Percentiles rank a stretch among this genome's conserved stretches.
phyloP scores from a whole-genome alignment of 2,329 filamentous ascomycete species.

The Sporothrix phasma region DNA sequence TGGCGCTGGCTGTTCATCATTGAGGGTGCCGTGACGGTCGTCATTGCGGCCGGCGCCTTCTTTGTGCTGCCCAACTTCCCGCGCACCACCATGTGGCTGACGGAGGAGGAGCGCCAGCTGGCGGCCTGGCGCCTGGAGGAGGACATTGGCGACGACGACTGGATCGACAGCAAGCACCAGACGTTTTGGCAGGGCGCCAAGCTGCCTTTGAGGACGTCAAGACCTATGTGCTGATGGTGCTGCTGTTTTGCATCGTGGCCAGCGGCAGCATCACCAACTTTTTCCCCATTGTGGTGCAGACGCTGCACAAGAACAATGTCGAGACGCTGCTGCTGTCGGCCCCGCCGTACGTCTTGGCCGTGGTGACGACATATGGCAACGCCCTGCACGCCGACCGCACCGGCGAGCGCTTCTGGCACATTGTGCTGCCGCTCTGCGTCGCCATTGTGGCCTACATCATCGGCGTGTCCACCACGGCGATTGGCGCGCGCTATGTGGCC shows the following conservation, averaged over 20 bases:
- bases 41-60: conserved; percentile 20
- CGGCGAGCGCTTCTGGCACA: conserved; percentile 61
- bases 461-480: conserved; percentile 49
- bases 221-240: conserved; percentile 47
- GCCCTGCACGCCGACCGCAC: conserved; percentile 63
- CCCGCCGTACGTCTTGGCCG: conserved; percentile 54
- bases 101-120: conserved; percentile 34
- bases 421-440: conserved; percentile 51
- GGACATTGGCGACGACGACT: conserved; percentile 52
- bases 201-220: conserved; percentile 47
- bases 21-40: conserved; percentile 16
- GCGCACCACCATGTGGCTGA: conserved; percentile 37
- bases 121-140: conserved; percentile 37
- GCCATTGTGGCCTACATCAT: conserved; percentile 58
- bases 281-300: conserved; percentile 57
- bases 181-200: conserved; percentile 44
- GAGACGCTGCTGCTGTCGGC: conserved; percentile 53
- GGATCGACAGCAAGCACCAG: conserved; percentile 46
- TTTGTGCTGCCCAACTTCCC: conserved; percentile 50
- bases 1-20: conserved; percentile 19
- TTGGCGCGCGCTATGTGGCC: conserved; percentile 54
- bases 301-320: conserved; percentile 52
- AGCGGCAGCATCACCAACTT: conserved; percentile 54
- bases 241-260: conserved; percentile 48
- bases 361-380: conserved; percentile 53